Percentiles rank a stretch among this genome's conserved stretches.
Conservation (phyloP, 1,284 basidiomycete species). For the Fomitopsis pinicola region DNA sequence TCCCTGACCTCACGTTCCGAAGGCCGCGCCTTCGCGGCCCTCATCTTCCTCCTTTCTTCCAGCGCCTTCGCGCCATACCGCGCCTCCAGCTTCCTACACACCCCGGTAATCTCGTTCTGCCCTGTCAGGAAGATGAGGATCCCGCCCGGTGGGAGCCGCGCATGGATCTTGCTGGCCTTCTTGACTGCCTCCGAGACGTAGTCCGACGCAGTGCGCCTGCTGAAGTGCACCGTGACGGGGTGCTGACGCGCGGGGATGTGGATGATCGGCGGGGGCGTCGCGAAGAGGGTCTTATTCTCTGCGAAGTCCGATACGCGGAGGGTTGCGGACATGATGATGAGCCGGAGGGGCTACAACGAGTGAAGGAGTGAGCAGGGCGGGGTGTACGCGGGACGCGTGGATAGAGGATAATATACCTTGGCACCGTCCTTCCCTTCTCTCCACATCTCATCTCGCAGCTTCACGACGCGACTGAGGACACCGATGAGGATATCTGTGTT, state of each 20-base stretch:
- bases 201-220: conserved; percentile 79
- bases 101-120: conserved; percentile 69
- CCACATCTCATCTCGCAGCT: conserved; percentile 87
- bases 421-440: conserved; percentile 60
- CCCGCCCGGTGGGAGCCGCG: conserved; percentile 66
- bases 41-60: conserved; percentile 42
- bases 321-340: conserved; percentile 99
- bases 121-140: conserved; percentile 76
- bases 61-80: conserved; percentile 72
- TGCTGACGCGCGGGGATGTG: conserved; percentile 90
- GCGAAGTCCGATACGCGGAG: conserved; percentile 93
- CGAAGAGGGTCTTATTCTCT: conserved; percentile 82
- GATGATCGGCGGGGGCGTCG: conserved; percentile 84
- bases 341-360: conserved; percentile 67
- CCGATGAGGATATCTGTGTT: conserved; percentile 99
- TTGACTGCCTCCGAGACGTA: conserved; percentile 90
- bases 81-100: conserved; percentile 72
- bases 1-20: conserved; percentile 3
- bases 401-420: conserved; percentile 43
- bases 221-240: conserved; percentile 95
- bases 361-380: background rate
- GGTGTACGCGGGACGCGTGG: background rate
- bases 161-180: conserved; percentile 82
- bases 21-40: conserved; percentile 21
- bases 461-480: conserved; percentile 88